Evolutionary conservation across 108 stramenopile species (phyloP), one percentile per base, ranked within the genome.

Genomic region (Aurantiochytrium sp.): DNA sequence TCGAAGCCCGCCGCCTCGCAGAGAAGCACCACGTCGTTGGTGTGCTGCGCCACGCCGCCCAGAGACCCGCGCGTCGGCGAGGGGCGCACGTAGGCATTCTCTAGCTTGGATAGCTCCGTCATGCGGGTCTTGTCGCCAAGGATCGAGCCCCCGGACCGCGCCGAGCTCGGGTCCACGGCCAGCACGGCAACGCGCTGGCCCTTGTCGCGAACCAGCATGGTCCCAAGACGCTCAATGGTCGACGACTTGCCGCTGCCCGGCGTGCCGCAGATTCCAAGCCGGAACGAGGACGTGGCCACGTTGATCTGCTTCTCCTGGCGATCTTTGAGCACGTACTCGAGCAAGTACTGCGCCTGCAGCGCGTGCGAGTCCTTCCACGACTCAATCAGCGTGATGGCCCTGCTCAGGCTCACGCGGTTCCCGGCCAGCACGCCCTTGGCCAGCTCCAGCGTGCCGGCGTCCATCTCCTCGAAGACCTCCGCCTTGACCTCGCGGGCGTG

Each of bases 111-210:
- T 32, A 99, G 93, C 88, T 94, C 90, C 15, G 94, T 89, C 99
- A 99, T 99, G 39, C 99, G 94, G 1, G 99, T 99, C 87, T 97
- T 97, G 89, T 99, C 99, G 17, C 98, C 98, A 37, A 99, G 90
- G 55, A 99, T 98, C n/a, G 96, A 96, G 4, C 98, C 98, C 6
- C 98, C 98, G 6, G 95, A 95, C 6, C 95, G 87, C 50, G 89
- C 88, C 3, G 95, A 96, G 6, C 96, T 95, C 4, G 98, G 98
- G 91, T 98, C 98, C 52, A 86, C 86, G 8, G 85, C 88, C 30
- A 89, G 4, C 8, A 89, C 85, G 4, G 54, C 85, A 4, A 86
- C 85, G 17, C 55, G 39, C 0, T 41, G 34, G 6, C 88, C 85
- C 34, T n/a, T 22, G 4, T 53, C 85, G 4, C 48, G 50, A 27